A percentile compares a stretch with the other conserved stretches of the same genome.
phyloP scores from a whole-genome alignment of 179 eudicot species.

The Beta macrorhiza region DNA sequence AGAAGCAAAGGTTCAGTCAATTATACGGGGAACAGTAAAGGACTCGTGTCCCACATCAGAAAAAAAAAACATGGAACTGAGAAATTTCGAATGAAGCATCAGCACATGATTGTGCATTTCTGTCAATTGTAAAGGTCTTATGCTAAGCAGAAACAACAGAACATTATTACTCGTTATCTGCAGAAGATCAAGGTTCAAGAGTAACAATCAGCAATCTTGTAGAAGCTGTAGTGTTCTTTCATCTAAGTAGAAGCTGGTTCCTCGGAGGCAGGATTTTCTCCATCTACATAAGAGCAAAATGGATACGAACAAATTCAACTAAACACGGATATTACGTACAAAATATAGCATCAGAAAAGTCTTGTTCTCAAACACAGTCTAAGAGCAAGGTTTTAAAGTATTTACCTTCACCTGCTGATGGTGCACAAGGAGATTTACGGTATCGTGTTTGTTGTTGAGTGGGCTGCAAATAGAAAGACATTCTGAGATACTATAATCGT shows the following conservation, averaged over 20 bases:
- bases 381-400: not conserved
- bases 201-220: constrained; percentile 32
- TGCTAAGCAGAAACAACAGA: constrained; percentile 31
- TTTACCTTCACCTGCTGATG: constrained; percentile 87
- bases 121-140: constrained; percentile 27
- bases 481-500: not conserved
- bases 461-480: constrained; percentile 48
- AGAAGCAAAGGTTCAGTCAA: not conserved
- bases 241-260: constrained; percentile 52
- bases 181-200: constrained; percentile 19
- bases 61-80: constrained; percentile 28
- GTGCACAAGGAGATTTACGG: constrained; percentile 90
- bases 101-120: constrained; percentile 20
- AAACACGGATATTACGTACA: not conserved
- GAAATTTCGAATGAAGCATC: constrained; percentile 20
- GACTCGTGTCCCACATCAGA: constrained; percentile 17
- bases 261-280: constrained; percentile 55
- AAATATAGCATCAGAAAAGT: not conserved
- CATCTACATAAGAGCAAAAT: constrained; percentile 35
- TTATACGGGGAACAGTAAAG: not conserved
- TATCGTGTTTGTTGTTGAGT: constrained; percentile 96
- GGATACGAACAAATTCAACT: not conserved
- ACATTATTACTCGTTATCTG: constrained; percentile 31
- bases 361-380: too few species aligned
- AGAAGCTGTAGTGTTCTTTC: constrained; percentile 33